Conservation (phyloP, 352 stramenopile genomes). For the Blastocystis sp. region DNA sequence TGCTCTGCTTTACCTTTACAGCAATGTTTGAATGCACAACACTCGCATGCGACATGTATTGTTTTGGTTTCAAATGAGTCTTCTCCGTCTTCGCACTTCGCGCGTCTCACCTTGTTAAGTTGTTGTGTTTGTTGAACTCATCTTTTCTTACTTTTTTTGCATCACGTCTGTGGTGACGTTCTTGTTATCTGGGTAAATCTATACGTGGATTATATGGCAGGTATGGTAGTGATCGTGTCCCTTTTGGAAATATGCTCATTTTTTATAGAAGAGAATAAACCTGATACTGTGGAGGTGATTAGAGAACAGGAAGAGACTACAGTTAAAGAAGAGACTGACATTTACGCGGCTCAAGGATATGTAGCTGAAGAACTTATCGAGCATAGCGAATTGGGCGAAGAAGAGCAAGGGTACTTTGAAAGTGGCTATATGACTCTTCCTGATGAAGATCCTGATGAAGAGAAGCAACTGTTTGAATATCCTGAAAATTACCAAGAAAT, state of each 20-base stretch:
- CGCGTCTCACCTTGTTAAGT: neutral
- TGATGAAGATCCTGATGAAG: constrained; percentile 48
- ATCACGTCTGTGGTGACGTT: neutral
- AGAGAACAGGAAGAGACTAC: neutral
- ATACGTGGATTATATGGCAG: neutral
- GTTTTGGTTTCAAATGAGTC: neutral
- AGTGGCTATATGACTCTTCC: constrained; percentile 54
- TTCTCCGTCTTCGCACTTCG: neutral
- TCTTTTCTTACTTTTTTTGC: neutral
- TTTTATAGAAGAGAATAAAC: constrained; percentile 22
- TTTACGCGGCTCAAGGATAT: constrained; percentile 36
- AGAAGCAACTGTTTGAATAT: neutral
- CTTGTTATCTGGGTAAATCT: neutral
- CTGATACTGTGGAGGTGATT: neutral
- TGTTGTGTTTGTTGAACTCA: constrained; percentile 7
- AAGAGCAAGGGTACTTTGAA: constrained; percentile 11
- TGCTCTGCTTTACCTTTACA: neutral
- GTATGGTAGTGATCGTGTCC: neutral
- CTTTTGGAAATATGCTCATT: neutral
- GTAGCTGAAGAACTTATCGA: neutral
- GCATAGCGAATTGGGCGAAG: neutral
- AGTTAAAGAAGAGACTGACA: neutral
- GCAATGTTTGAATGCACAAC: neutral
- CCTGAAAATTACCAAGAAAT: constrained; percentile 34
- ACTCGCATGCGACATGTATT: neutral